Evolutionary conservation across 495 filamentous ascomycete genomes (phyloP).

Genomic region (Bathelium albidoporum): DNA sequence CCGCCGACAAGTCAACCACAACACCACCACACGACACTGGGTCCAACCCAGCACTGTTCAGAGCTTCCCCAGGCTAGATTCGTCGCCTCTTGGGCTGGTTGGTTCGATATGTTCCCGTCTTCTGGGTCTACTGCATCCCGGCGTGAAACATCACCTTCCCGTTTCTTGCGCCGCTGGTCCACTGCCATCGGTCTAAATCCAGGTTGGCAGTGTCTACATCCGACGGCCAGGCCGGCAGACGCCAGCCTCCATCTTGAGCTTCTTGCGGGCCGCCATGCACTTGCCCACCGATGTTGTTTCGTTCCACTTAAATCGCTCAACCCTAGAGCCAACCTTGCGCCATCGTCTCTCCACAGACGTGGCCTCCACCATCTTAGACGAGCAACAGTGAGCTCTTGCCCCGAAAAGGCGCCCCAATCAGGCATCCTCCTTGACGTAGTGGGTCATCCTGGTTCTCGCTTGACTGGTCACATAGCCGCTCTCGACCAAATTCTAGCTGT

Average conservation of each 20-base stretch:
- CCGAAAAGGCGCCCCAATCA: neutral
- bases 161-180: neutral
- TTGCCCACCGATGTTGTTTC: neutral
- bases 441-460: neutral
- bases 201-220: neutral
- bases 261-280: neutral
- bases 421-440: neutral
- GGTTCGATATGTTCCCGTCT: neutral
- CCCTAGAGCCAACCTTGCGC: neutral
- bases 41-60: neutral
- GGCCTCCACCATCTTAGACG: neutral
- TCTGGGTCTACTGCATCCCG: neutral
- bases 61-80: neutral
- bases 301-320: neutral
- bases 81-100: neutral
- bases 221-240: neutral
- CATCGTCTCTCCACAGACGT: neutral
- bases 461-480: neutral
- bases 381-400: neutral
- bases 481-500: neutral
- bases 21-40: neutral
- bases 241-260: neutral
- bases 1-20: neutral
- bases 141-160: neutral
- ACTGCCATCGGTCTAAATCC: neutral